Conservation (phyloP, 78 protist genomes). For the Dictyostelium discoideum region DNA sequence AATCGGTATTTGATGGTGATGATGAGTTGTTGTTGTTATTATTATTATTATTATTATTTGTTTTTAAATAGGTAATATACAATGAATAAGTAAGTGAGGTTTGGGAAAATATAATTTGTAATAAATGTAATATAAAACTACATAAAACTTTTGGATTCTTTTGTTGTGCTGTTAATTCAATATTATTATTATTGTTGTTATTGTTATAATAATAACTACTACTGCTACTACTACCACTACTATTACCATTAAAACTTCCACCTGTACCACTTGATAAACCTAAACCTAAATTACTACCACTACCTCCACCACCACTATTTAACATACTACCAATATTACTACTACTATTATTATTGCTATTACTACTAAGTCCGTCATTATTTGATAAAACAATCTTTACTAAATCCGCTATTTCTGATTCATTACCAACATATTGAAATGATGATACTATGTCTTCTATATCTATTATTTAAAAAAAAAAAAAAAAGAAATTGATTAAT, state of each 20-base stretch:
- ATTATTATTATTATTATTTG: not conserved
- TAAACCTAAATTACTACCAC: not conserved
- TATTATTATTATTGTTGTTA: not conserved
- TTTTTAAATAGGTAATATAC: constrained; percentile 48
- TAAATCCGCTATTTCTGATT: constrained; percentile 37
- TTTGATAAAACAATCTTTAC: constrained; percentile 8
- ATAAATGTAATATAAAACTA: constrained; percentile 27
- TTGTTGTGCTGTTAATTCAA: not conserved
- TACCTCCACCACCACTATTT: not conserved
- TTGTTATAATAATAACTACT: not conserved
- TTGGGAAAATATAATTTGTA: constrained; percentile 59
- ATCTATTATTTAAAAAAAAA: not conserved
- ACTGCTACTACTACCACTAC: not conserved
- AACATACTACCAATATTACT: not conserved
- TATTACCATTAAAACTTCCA: not conserved
- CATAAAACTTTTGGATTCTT: constrained; percentile 32
- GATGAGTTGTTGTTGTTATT: not conserved
- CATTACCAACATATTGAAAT: constrained; percentile 56
- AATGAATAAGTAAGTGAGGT: constrained; percentile 57
- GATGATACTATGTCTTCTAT: constrained; percentile 36
- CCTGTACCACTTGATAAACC: not conserved
- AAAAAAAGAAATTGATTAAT: not conserved
- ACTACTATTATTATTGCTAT: not conserved
- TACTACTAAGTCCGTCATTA: not conserved
- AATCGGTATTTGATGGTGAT: constrained; percentile 2